Evolutionary conservation across 2,329 filamentous ascomycete species (phyloP).

Genomic region (Beauveria sp.): DNA sequence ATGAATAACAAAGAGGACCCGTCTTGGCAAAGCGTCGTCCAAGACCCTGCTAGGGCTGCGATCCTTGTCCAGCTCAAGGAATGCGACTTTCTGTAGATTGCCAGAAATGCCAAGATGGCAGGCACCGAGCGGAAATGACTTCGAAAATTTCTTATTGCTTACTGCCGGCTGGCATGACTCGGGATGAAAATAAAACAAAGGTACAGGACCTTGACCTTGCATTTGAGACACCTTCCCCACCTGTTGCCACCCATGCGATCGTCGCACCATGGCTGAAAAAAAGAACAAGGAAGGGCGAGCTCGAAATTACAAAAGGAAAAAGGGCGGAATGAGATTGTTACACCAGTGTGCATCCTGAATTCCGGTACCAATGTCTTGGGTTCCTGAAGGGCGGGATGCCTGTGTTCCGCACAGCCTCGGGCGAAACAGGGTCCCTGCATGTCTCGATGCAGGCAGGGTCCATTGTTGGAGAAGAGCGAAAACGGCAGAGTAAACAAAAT

Average conservation of each 20-base stretch:
- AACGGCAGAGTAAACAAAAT: not conserved
- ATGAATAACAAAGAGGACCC: not conserved
- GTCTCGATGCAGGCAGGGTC: not conserved
- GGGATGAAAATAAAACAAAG: constrained; percentile 7
- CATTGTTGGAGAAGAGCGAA: not conserved
- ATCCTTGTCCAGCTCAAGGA: not conserved
- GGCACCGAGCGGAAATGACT: not conserved
- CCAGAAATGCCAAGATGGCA: not conserved
- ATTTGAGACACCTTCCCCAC: constrained; percentile 8
- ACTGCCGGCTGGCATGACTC: not conserved
- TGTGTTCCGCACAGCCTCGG: not conserved
- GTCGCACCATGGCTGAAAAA: constrained; percentile 1
- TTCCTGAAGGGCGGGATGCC: not conserved
- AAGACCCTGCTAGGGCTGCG: not conserved
- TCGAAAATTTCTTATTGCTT: not conserved
- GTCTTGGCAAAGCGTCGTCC: not conserved
- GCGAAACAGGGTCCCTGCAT: constrained; percentile 4
- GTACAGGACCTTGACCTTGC: not conserved
- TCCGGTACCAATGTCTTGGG: constrained; percentile 5
- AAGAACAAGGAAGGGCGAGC: not conserved
- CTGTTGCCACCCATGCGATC: constrained; percentile 4
- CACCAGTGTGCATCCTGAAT: not conserved
- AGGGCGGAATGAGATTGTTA: not conserved
- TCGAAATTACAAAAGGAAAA: not conserved
- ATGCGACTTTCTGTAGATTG: not conserved